Conservation (phyloP, 2,329 filamentous ascomycete genomes). For the Calycina marina region DNA sequence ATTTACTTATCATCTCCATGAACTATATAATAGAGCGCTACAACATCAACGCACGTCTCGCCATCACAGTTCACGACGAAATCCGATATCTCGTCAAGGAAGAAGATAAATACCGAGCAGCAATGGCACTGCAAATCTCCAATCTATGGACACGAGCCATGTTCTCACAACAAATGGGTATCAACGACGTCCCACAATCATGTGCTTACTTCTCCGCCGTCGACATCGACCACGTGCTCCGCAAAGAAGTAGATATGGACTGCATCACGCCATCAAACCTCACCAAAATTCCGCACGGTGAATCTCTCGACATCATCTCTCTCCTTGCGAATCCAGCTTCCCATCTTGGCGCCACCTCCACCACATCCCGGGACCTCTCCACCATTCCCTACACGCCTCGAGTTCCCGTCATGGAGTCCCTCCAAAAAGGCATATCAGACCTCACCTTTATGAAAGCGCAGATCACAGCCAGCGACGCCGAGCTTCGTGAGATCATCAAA, state of each 20-base stretch:
- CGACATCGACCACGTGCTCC: slow-evolving; percentile 87
- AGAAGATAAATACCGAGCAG: slow-evolving; percentile 73
- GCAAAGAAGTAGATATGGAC: slow-evolving; percentile 97
- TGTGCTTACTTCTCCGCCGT: slow-evolving; percentile 94
- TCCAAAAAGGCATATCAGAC: slow-evolving; percentile 34
- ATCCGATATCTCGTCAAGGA: slow-evolving; percentile 85
- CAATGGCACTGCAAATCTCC: slow-evolving; percentile 83
- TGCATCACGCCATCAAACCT: slow-evolving; percentile 84
- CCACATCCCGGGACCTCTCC: slow-evolving; percentile 40
- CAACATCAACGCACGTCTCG: slow-evolving; percentile 69
- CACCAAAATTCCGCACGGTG: slow-evolving; percentile 64
- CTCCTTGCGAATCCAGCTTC: slow-evolving; percentile 59
- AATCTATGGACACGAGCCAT: slow-evolving; percentile 96
- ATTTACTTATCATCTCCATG: slow-evolving; percentile 87
- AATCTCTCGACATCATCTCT: slow-evolving; percentile 70
- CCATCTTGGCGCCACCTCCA: slow-evolving; percentile 45
- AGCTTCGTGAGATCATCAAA: slow-evolving; percentile 59
- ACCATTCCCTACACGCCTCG: slow-evolving; percentile 55
- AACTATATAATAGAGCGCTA: slow-evolving; percentile 80
- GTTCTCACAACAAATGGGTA: slow-evolving; percentile 94
- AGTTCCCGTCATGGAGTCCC: slow-evolving; percentile 62
- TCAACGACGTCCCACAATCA: slow-evolving; percentile 82
- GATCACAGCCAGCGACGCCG: slow-evolving; percentile 58
- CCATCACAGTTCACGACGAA: slow-evolving; percentile 94
- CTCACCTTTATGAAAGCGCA: slow-evolving; percentile 68